Conservation (phyloP, 148 eudicot genomes). For the Nepenthes mirabilis region DNA sequence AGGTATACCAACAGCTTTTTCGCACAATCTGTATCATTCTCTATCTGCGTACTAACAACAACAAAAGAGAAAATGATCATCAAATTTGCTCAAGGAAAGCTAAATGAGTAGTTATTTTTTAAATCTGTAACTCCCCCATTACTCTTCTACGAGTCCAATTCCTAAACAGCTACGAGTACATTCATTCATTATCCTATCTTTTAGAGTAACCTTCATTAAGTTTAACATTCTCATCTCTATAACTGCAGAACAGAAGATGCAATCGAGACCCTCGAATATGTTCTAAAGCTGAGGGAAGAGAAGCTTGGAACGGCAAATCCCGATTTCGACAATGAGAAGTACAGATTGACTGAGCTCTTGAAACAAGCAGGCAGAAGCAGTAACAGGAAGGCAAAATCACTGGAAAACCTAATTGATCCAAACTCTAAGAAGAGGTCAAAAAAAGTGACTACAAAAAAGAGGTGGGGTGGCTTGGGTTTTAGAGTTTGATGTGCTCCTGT, state of each 20-base stretch:
- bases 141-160: too few species aligned
- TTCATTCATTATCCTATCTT: too few species aligned
- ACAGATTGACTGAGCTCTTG: slow-evolving; percentile 73
- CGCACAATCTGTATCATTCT: too few species aligned
- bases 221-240: too few species aligned
- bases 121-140: too few species aligned
- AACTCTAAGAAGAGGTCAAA: slow-evolving; percentile 72
- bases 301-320: slow-evolving; percentile 97
- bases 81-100: too few species aligned
- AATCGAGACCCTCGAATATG: slow-evolving; percentile 91
- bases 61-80: too few species aligned
- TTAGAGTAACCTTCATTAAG: too few species aligned
- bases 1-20: too few species aligned
- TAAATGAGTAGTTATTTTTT: too few species aligned
- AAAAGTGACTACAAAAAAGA: slow-evolving; percentile 57
- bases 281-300: slow-evolving; percentile 93
- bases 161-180: too few species aligned
- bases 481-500: slow-evolving; percentile 30
- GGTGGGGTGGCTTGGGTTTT: slow-evolving; percentile 85
- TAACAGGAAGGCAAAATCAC: slow-evolving; percentile 78
- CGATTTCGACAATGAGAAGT: slow-evolving; percentile 89
- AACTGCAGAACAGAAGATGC: slow-evolving; percentile 74
- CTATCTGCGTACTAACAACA: too few species aligned
- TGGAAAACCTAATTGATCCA: slow-evolving; percentile 85
- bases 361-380: slow-evolving; percentile 91